These are phyloP conservation scores for Cyberlindnera saturnus DNA, from an alignment of 805 yeast genomes.

Conservation along the genomic window DNA sequence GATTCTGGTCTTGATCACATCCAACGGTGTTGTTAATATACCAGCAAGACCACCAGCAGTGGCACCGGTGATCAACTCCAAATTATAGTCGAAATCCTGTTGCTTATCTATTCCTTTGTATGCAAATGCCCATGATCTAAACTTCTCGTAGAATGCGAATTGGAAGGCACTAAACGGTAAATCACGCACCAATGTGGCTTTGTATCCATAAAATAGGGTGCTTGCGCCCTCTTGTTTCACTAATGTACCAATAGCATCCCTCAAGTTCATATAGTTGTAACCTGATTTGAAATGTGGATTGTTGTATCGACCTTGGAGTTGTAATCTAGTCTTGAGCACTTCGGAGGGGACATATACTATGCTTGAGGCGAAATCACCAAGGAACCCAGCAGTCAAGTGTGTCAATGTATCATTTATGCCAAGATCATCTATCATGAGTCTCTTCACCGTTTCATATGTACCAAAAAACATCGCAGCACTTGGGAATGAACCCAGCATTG, in stretches of 20 bases:
- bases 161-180: constrained; percentile 94
- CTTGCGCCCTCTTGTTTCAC: constrained; percentile 62
- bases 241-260: constrained; percentile 65
- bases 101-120: constrained; percentile 26
- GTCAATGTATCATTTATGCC: constrained; percentile 71
- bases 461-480: constrained; percentile 93
- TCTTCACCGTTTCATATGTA: constrained; percentile 78
- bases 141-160: constrained; percentile 89
- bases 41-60: constrained; percentile 95
- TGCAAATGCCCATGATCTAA: constrained; percentile 53
- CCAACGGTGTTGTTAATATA: constrained; percentile 80
- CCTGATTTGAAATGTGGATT: constrained; percentile 77
- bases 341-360: constrained; percentile 92
- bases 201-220: constrained; percentile 85
- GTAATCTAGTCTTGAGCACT: constrained; percentile 87
- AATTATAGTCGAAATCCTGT: constrained; percentile 45
- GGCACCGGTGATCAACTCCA: constrained; percentile 85
- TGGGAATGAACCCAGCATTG: constrained; percentile 88
- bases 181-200: constrained; percentile 88
- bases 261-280: constrained; percentile 74
- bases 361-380: constrained; percentile 91
- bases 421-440: constrained; percentile 57
- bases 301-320: constrained; percentile 83
- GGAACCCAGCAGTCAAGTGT: constrained; percentile 77
- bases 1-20: constrained; percentile 85